Base-by-base conservation (phyloP, 2,329 filamentous ascomycete genomes). In the Alternaria burnsii region DNA sequence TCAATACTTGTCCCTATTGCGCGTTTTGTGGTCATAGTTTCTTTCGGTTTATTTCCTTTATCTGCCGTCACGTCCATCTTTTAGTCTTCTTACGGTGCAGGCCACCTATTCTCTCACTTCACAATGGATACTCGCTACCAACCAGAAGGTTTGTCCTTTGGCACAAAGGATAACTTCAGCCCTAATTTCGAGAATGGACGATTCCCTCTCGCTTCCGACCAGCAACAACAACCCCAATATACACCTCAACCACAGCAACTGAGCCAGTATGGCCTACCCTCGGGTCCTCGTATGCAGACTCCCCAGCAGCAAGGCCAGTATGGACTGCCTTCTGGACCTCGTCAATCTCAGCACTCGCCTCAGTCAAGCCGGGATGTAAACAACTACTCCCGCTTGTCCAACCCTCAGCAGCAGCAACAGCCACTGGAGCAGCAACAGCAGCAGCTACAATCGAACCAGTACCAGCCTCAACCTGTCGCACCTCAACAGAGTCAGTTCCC, bases 61-160 rank as follows among this genome's bases (percentile, higher is more conserved):
- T 61, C 57, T 65, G 55, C 63, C 59, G 61, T 62, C 53, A 22
- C 44, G 63, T 56, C 64, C 65, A 36, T 66, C 70, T 50, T 36
- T 66, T 67, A 62, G 30, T 59, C 57, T 42, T 60, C 58, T 65
- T 55, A 62, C 62, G 70, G 74, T 76, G 73, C 74, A 73, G 73
- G 73, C 52, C 74, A 76, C 71, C 72, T 59, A 62, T 64, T 56
- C 60, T 54, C 26, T 63, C 46, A 66, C 53, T 61, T 57, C 66
- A 63, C 62, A 65, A 76, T 76, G 74, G 72, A 76, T 55, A 68
- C 68, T 61, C 69, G 68, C 54, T 75, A 69, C 51, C 70, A 74
- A 55, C 69, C 70, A 36, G 64, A 71, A 55, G 66, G 69, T 32
- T 52, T 71, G 55, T 68, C 70, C 40, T 71, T 71, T 59, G 71